Percentiles rank a stretch among this genome's conserved stretches.
Conservation (phyloP, 1,139 yeast species). For the Hansenula lynferdii region DNA sequence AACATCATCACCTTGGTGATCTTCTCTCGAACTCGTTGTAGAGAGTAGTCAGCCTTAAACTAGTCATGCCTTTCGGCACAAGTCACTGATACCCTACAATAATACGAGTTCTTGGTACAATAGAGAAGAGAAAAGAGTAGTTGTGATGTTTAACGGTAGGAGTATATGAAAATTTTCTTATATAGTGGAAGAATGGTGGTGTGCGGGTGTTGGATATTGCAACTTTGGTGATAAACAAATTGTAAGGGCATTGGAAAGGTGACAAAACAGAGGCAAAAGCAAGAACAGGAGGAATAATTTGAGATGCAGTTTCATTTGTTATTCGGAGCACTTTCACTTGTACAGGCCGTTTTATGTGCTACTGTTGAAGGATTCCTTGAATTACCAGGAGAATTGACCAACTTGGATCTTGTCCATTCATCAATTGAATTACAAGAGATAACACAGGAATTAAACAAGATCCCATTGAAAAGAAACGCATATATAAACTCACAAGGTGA, state of each 20-base stretch:
- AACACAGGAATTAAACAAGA: background rate
- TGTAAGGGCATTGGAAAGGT: background rate
- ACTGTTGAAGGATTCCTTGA: slow-evolving; percentile 7
- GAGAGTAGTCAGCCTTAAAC: slow-evolving; percentile 22
- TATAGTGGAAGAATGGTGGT: background rate
- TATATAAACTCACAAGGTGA: slow-evolving; percentile 10
- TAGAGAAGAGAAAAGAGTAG: slow-evolving; percentile 11
- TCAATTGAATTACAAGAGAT: slow-evolving; percentile 5
- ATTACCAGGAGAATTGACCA: slow-evolving; percentile 10
- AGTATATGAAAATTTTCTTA: background rate
- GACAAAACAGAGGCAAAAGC: no score
- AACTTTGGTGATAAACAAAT: background rate
- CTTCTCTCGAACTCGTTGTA: slow-evolving; percentile 24
- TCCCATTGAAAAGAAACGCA: slow-evolving; percentile 5
- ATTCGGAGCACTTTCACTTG: no score
- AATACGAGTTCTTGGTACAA: slow-evolving; percentile 23
- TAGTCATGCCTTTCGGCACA: no score
- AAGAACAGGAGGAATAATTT: no score
- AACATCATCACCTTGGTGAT: slow-evolving; percentile 10
- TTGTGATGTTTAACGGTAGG: background rate
- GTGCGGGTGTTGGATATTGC: background rate
- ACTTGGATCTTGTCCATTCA: slow-evolving; percentile 4
- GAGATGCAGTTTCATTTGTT: no score
- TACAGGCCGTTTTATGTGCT: background rate
- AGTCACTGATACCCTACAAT: slow-evolving; percentile 25